Evolutionary conservation across 1,284 basidiomycete species (phyloP).

Genomic region (Pseudozyma hubeiensis): DNA sequence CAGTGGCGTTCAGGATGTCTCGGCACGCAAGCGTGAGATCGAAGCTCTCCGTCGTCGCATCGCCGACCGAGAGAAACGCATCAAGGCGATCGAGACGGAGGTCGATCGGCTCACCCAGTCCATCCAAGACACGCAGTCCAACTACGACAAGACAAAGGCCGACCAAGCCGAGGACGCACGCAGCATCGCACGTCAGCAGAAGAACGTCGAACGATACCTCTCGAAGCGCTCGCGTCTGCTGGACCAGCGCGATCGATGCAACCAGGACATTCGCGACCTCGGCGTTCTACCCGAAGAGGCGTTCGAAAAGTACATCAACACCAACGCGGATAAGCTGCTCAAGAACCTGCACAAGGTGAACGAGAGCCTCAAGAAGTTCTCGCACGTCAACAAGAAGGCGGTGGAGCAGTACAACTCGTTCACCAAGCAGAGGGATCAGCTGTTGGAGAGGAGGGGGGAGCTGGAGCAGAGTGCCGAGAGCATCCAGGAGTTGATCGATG

Average conservation of each 20-base stretch:
- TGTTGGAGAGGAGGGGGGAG: conserved; percentile 86
- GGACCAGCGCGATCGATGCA: conserved; percentile 89
- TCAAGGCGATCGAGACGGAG: conserved; percentile 69
- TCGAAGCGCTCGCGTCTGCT: conserved; percentile 87
- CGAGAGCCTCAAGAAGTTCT: conserved; percentile 92
- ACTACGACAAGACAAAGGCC: conserved; percentile 81
- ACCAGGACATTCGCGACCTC: conserved; percentile 91
- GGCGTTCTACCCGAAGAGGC: conserved; percentile 97
- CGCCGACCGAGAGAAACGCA: conserved; percentile 28
- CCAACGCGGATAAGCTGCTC: conserved; percentile 84
- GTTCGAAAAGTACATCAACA: conserved; percentile 89
- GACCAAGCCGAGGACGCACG: conserved; percentile 87
- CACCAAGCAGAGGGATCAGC: conserved; percentile 94
- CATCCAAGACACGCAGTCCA: conserved; percentile 76
- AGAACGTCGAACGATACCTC: conserved; percentile 92
- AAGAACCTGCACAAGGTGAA: conserved; percentile 90
- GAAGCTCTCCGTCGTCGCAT: conserved; percentile 72
- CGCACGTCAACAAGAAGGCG: conserved; percentile 99
- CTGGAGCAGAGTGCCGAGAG: conserved; percentile 87
- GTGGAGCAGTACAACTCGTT: conserved; percentile 98
- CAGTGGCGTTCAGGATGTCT: conserved; percentile 78
- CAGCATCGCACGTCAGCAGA: conserved; percentile 87
- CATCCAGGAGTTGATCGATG: conserved; percentile 93
- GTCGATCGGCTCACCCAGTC: conserved; percentile 76
- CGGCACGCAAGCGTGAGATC: conserved; percentile 71